Percentiles rank a stretch among this genome's conserved stretches.
Evolutionary conservation across 192 early-diverging fungal species (phyloP).

Genomic region (Jimgerdemannia flammicorona): DNA sequence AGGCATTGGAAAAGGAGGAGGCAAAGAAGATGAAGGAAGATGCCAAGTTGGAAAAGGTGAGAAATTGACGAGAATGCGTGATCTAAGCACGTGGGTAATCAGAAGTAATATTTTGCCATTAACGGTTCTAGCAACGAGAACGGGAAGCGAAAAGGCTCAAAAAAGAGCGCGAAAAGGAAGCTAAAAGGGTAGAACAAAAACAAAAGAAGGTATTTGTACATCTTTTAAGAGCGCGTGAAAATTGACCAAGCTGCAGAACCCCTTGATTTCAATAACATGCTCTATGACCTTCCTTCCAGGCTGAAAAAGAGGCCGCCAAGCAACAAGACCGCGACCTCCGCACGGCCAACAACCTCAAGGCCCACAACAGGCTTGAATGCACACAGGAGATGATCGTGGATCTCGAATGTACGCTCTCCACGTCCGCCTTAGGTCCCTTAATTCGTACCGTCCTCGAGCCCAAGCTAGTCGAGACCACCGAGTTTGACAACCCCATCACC

Average conservation of each 20-base stretch:
- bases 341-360: constrained; percentile 31
- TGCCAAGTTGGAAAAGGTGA: not conserved
- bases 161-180: constrained; percentile 4
- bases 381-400: constrained; percentile 42
- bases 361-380: constrained; percentile 16
- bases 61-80: too few species aligned
- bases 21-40: constrained; percentile 7
- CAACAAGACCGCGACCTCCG: constrained; percentile 11
- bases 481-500: not conserved
- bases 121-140: not conserved
- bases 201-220: not conserved
- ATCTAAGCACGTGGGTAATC: not conserved
- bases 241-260: too few species aligned
- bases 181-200: not conserved
- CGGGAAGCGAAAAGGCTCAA: not conserved
- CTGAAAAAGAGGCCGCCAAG: constrained; percentile 23
- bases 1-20: constrained; percentile 1
- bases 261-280: not conserved
- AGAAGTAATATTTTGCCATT: not conserved
- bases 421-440: constrained; percentile 20
- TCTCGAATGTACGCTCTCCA: constrained; percentile 27
- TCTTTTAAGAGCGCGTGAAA: not conserved
- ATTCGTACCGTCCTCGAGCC: constrained; percentile 11
- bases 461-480: not conserved
- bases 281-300: constrained; percentile 2